phyloP scores from a whole-genome alignment of 305 asterid species.

The Fraxinus xanthoxyloides region DNA sequence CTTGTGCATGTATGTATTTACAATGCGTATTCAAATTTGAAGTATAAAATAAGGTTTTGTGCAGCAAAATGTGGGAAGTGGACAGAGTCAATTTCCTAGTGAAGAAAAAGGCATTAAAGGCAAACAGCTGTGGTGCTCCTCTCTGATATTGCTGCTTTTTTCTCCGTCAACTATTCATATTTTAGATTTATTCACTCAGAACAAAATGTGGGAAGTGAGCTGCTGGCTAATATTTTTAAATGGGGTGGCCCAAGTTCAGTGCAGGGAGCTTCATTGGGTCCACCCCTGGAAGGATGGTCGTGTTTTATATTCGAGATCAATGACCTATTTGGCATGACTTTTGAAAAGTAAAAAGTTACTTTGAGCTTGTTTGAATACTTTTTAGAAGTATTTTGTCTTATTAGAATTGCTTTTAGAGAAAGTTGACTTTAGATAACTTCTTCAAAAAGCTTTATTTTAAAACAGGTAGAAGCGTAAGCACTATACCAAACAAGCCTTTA shows the following conservation, averaged over 20 bases:
- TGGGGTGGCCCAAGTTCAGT: too few species aligned
- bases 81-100: slow-evolving; percentile 38
- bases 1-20: not conserved
- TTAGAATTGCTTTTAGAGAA: too few species aligned
- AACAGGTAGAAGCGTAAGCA: not conserved
- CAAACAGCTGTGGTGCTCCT: slow-evolving; percentile 40
- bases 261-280: too few species aligned
- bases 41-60: slow-evolving; percentile 3
- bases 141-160: slow-evolving; percentile 13
- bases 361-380: not conserved
- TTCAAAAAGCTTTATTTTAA: not conserved
- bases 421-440: not conserved
- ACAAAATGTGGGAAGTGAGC: too few species aligned
- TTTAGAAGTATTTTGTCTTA: not conserved
- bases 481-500: not conserved
- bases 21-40: not conserved
- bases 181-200: not conserved
- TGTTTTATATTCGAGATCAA: not conserved
- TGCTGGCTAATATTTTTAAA: too few species aligned
- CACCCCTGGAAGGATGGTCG: not conserved
- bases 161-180: not conserved
- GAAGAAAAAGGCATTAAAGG: slow-evolving; percentile 40
- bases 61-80: slow-evolving; percentile 17
- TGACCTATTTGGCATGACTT: not conserved
- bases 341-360: not conserved